These are phyloP conservation scores for Rhynchosporium secalis DNA, from an alignment of 2,329 filamentous ascomycete genomes.

Conservation along the genomic window DNA sequence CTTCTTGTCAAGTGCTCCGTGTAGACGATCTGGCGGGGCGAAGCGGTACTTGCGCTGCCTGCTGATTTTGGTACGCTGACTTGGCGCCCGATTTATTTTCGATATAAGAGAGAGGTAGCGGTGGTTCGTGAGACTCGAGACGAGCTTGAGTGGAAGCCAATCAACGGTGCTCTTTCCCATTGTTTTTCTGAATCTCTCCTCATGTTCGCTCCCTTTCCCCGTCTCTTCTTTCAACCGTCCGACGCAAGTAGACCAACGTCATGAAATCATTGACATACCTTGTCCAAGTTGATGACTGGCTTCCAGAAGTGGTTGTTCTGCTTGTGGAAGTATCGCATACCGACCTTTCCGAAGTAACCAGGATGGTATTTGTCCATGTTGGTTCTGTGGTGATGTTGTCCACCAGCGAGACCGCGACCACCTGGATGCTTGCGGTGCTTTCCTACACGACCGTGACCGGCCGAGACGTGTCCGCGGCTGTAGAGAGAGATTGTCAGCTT, in stretches of 20 bases:
- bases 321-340: slow-evolving; percentile 97
- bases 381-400: slow-evolving; percentile 97
- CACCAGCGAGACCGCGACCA: slow-evolving; percentile 91
- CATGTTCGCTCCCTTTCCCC: slow-evolving; percentile 7
- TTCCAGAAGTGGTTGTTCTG: slow-evolving; percentile 97
- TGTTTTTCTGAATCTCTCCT: neutral
- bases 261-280: slow-evolving; percentile 57
- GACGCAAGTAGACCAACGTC: neutral
- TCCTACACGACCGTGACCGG: slow-evolving; percentile 96
- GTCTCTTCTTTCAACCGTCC: neutral
- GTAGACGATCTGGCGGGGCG: slow-evolving; percentile 18
- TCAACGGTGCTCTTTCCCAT: neutral
- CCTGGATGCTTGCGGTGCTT: slow-evolving; percentile 94
- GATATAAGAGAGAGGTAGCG: neutral
- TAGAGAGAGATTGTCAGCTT: slow-evolving; percentile 38
- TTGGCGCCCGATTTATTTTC: neutral
- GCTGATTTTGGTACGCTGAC: slow-evolving; percentile 1
- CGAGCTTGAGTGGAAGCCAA: neutral
- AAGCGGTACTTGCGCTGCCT: slow-evolving; percentile 12
- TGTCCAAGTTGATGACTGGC: slow-evolving; percentile 97
- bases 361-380: slow-evolving; percentile 93
- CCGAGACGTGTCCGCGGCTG: slow-evolving; percentile 95
- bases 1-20: slow-evolving; percentile 17
- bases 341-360: slow-evolving; percentile 98
- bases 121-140: slow-evolving; percentile 1